Evolutionary conservation across 2,329 filamentous ascomycete genomes (phyloP), one percentile per base, ranked within the genome.

Genomic region (Xylariaceae sp.): DNA sequence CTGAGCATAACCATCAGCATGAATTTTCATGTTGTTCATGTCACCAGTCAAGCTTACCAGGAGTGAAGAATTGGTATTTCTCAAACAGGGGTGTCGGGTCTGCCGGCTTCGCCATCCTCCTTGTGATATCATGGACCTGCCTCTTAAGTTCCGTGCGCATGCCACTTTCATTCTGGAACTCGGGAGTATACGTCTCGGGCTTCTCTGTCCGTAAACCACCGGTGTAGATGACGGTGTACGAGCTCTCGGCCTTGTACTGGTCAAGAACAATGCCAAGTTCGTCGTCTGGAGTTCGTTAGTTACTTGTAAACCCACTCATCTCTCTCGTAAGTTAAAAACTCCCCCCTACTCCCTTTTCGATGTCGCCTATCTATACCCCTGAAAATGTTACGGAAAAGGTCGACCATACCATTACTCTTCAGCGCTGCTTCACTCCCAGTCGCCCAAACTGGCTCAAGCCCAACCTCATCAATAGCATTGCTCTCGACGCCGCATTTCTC

Each of bases 41-140:
- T 32, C 11, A 36, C 37, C 4, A 12, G 9, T 30, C 13, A 34
- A 16, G 69, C 76, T 55, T 68, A 91, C 88, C 88, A 57, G 89
- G 88, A 9, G 85, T 91, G 53, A 98, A 85, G 69, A 90, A 97
- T 62, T 95, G 86, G 64, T 98, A 98, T 64, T 87, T 89, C 66
- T 94, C 86, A 56, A 98, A 97, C 33, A 95, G 66, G 3, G 79
- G 73, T 22, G 73, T 63, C 28, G 64, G 72, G 43, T 73, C 62
- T 6, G 62, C 68, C 39, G 49, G 56, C 44, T 76, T 72, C 13
- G 60, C 57, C 15, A 65, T 64, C 41, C 63, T 67, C 50, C 48
- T 47, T n/a, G 47, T 53, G 15, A 56, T 43, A 17, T 52, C 51
- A 16, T 64, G 55, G 7, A 67, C 46, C 40, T 68, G 65, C 51